A percentile compares a stretch with the other conserved stretches of the same genome.
Evolutionary conservation across 306 rosid species (phyloP).

Genomic region (Castanea sativa): DNA sequence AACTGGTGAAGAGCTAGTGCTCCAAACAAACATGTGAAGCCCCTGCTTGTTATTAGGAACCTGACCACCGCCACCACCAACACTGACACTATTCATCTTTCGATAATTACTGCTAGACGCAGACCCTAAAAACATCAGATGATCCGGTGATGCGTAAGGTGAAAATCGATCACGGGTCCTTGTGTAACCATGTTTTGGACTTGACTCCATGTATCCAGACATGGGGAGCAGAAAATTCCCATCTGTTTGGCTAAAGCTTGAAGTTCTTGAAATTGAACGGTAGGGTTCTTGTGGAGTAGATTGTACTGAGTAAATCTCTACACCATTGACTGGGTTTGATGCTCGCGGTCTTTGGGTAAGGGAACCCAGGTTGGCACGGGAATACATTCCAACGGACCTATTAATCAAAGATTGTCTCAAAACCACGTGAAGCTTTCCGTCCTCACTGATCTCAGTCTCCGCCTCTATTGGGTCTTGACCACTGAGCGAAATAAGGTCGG

Average conservation of each 20-base stretch:
- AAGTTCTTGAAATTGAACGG: slow-evolving; percentile 66
- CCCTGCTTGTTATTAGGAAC: slow-evolving; percentile 45
- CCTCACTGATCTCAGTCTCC: slow-evolving; percentile 79
- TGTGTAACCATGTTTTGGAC: slow-evolving; percentile 73
- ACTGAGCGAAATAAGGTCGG: slow-evolving; percentile 71
- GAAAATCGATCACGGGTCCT: slow-evolving; percentile 53
- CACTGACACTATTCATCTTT: slow-evolving; percentile 37
- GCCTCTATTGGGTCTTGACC: slow-evolving; percentile 63
- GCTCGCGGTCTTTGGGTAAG: slow-evolving; percentile 42
- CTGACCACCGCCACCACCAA: too few species aligned
- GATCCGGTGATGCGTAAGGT: slow-evolving; percentile 68
- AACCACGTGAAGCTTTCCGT: slow-evolving; percentile 76
- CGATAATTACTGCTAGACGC: slow-evolving; percentile 45
- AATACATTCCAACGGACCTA: slow-evolving; percentile 55
- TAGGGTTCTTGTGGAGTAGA: slow-evolving; percentile 50
- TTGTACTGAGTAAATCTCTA: slow-evolving; percentile 82
- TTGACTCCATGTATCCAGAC: slow-evolving; percentile 72
- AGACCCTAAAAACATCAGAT: slow-evolving; percentile 63
- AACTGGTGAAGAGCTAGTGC: slow-evolving; percentile 82
- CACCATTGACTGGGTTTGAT: slow-evolving; percentile 64
- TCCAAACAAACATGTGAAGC: slow-evolving; percentile 93
- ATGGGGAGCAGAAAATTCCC: slow-evolving; percentile 47
- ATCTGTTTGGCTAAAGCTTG: slow-evolving; percentile 78
- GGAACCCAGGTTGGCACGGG: background rate
- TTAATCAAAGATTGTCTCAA: slow-evolving; percentile 58